Evolutionary conservation across 768 basidiomycete genomes (phyloP).

Genomic region (Agrocybe chaxingu): DNA sequence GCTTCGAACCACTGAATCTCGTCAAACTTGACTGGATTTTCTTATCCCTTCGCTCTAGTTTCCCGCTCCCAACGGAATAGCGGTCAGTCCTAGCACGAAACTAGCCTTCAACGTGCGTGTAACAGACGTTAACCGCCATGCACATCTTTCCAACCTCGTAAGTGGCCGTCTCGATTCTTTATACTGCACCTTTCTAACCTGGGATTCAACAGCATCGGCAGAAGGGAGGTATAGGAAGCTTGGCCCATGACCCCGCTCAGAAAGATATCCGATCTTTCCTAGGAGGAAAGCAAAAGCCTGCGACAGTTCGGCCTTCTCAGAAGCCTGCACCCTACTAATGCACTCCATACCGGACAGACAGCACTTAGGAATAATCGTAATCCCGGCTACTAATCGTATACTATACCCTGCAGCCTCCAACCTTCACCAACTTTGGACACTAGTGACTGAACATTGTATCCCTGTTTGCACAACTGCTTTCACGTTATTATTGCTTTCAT

Average conservation of each 20-base stretch:
- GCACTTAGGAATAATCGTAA: too few species aligned
- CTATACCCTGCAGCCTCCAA: too few species aligned
- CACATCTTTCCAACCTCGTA: constrained; percentile 58
- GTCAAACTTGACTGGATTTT: not conserved
- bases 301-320: not conserved
- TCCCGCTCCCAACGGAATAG: not conserved
- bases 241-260: constrained; percentile 72
- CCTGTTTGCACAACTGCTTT: too few species aligned
- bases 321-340: too few species aligned
- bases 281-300: constrained; percentile 28
- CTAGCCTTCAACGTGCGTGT: constrained; percentile 3
- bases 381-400: too few species aligned
- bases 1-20: not conserved
- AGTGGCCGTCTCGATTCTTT: constrained; percentile 20
- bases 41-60: not conserved
- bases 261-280: constrained; percentile 76
- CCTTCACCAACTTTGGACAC: too few species aligned
- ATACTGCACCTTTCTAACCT: not conserved
- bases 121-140: constrained; percentile 28
- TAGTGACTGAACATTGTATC: too few species aligned
- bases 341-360: too few species aligned
- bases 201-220: constrained; percentile 44
- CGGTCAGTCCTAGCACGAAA: not conserved
- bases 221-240: constrained; percentile 70
- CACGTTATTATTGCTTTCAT: too few species aligned